Evolutionary conservation across 257 asterid species (phyloP), one percentile per base, ranked within the genome.

Genomic region (Lycium barbarum): DNA sequence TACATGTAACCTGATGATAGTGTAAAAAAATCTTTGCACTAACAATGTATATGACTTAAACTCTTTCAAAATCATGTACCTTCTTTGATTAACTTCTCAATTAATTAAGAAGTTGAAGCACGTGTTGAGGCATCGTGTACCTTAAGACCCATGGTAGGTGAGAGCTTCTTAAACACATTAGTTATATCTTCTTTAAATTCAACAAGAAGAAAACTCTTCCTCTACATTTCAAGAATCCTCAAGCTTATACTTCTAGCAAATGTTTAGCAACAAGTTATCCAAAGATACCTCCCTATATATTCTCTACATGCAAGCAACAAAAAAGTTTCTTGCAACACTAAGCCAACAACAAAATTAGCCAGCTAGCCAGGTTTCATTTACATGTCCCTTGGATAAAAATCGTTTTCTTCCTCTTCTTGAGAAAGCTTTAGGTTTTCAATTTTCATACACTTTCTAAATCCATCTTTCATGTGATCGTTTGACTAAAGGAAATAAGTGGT

Each of bases 111-210:
- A 20, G 15, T 33, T 63, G 7, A 63, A 11, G 14, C 55, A 6
- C 18, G 61, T 4, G 6, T 2, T 84, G 61, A 53, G 84, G 26
- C 55, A 91, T 86, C 98, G 86, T 95, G 94, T 89, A 79, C 63
- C 76, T 85, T 82, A 95, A 92, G 97, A 91, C 83, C 92, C 85
- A 89, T 88, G 88, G 91, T 93, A 90, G 98, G 98, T 95, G 80
- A 92, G 94, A 90, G 85, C 86, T 84, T 87, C 84, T 67, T 81
- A 82, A 82, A 72, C 89, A 90, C 86, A 78, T 85, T 59, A 59
- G 33, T 26, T 47, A 20, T 74, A 65, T 79, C 88, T 83, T 90
- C 51, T 88, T 80, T 86, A 87, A 81, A 83, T 84, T 72, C 22
- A 88, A 87, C 84, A 83, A 14, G 81, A 71, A 26, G 86, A 71